Base-by-base conservation (phyloP, 1,284 basidiomycete genomes). In the Moesziomyces parantarcticus region DNA sequence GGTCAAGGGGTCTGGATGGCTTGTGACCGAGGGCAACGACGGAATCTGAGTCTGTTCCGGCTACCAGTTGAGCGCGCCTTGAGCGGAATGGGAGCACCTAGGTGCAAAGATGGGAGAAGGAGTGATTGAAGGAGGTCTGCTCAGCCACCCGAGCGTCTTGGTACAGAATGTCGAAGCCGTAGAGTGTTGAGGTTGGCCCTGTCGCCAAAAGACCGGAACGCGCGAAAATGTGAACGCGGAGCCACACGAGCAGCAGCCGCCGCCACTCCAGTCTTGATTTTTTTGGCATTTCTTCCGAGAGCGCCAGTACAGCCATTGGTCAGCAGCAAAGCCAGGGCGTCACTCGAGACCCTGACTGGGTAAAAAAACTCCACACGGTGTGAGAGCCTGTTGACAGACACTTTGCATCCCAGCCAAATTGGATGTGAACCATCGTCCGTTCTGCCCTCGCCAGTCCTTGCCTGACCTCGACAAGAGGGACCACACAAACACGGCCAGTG, bases 301-400 rank as follows among this genome's bases (percentile, higher is more conserved):
- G 29, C 10, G 29, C 16, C 22, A 21, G 5, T n/a, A 20, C 47
- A 25, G 16, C 22, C 23, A 58, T 65, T 65, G 62, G 62, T 65
- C 62, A 65, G 62, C 62, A 55, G 48, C 36, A 39, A 6, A 5
- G 32, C 36, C 42, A 44, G 20, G 59, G 6, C 29, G 29, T 32
- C 29, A 1, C 29, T 32, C 29, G 6, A 32, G 29, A 62, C 52
- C 59, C 53, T 56, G 23, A 45, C 41, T 22, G 18, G 14, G 25
- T 43, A 22, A 10, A 45, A 46, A 42, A 44, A 48, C 51, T 64
- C 55, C 55, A 59, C 52, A 51, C 52, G 26, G 14, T 57, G 54
- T 53, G 29, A 57, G 54, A 39, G 14, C 36, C 29, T 32, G 5
- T 32, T 10, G 11, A 32, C 29, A 32, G 29, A 32, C 29, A 32